phyloP scores from a whole-genome alignment of 1,284 basidiomycete species.

The Pseudozyma tsukubaensis region DNA sequence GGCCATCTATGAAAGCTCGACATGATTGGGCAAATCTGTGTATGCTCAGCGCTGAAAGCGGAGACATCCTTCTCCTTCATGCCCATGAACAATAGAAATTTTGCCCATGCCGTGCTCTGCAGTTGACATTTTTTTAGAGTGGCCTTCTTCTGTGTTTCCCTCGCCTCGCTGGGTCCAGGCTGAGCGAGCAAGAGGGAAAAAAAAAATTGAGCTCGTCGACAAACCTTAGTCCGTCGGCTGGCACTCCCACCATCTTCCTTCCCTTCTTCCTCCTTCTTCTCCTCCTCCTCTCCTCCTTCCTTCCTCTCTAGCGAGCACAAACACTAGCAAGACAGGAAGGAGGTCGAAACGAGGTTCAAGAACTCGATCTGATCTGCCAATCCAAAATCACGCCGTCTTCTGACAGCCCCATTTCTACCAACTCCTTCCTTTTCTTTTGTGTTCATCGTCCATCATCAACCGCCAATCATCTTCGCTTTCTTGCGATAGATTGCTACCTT shows the following conservation, averaged over 20 bases:
- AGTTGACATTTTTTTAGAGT: not conserved
- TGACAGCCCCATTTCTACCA: constrained; percentile 24
- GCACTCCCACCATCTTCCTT: constrained; percentile 51
- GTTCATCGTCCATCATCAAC: constrained; percentile 39
- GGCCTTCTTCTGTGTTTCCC: too few relatives aligned
- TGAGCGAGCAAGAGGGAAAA: not conserved
- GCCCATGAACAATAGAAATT: too few relatives aligned
- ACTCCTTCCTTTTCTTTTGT: constrained; percentile 43
- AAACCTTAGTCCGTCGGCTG: constrained; percentile 29
- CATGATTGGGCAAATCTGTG: too few relatives aligned
- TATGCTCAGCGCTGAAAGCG: too few relatives aligned
- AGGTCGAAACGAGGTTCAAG: constrained; percentile 55
- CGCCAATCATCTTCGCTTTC: constrained; percentile 14
- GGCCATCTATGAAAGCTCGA: too few relatives aligned
- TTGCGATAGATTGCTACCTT: not conserved
- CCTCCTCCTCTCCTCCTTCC: constrained; percentile 46
- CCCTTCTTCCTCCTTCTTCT: constrained; percentile 49
- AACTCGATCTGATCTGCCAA: constrained; percentile 52
- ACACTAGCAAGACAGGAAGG: constrained; percentile 56
- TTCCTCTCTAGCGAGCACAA: constrained; percentile 55
- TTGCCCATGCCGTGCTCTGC: too few relatives aligned
- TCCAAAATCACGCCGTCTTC: constrained; percentile 43
- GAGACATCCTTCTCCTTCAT: too few relatives aligned
- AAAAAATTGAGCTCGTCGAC: constrained; percentile 5
- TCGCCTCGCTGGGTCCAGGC: too few relatives aligned